Evolutionary conservation across 768 basidiomycete genomes (phyloP).

Genomic region (Psilocybe tampanensis): DNA sequence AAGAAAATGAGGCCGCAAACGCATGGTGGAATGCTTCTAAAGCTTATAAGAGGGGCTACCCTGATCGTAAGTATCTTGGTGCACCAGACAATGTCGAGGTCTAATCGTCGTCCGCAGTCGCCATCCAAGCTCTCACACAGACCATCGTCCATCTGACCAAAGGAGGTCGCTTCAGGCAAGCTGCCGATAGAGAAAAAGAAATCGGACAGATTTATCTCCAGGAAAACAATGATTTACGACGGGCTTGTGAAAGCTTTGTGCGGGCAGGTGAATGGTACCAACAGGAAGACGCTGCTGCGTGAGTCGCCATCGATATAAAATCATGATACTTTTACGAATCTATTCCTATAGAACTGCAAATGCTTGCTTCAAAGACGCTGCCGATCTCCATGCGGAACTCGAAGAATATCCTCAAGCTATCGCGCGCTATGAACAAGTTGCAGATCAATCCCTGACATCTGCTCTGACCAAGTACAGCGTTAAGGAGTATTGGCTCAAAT

Average conservation of each 20-base stretch:
- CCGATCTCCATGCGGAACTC: constrained; percentile 90
- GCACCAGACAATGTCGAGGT: constrained; percentile 13
- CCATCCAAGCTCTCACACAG: constrained; percentile 82
- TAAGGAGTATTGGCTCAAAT: constrained; percentile 94
- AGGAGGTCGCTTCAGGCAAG: constrained; percentile 92
- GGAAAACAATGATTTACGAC: constrained; percentile 74
- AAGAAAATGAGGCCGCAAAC: constrained; percentile 93
- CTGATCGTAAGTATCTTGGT: constrained; percentile 61
- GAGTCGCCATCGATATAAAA: constrained; percentile 35
- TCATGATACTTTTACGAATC: background rate
- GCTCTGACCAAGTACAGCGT: constrained; percentile 96
- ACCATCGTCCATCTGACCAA: constrained; percentile 84
- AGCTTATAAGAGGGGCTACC: constrained; percentile 89
- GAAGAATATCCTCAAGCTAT: constrained; percentile 87
- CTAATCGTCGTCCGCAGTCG: constrained; percentile 56
- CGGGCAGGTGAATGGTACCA: constrained; percentile 96
- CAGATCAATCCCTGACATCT: constrained; percentile 76
- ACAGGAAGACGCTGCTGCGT: constrained; percentile 98
- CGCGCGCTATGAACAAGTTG: constrained; percentile 87
- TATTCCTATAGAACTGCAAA: constrained; percentile 80
- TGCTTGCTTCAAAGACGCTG: constrained; percentile 94
- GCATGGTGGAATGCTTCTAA: constrained; percentile 99
- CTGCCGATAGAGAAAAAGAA: constrained; percentile 97
- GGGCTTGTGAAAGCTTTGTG: constrained; percentile 90
- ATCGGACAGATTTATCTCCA: constrained; percentile 94